A percentile compares a stretch with the other conserved stretches of the same genome.
phyloP scores from a whole-genome alignment of 1,139 yeast species.

The Kazachstania sp. region DNA sequence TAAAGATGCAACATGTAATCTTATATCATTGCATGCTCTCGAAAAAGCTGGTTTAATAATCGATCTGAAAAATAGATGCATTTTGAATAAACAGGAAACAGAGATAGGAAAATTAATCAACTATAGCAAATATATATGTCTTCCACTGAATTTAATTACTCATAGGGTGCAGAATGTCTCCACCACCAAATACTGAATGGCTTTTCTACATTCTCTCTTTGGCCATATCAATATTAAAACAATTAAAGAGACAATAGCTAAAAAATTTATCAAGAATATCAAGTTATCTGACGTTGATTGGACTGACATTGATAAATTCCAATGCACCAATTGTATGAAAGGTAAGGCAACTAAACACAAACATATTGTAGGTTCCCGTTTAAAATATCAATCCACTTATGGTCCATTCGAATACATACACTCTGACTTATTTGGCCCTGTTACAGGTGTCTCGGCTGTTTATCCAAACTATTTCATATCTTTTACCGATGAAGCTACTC shows the following conservation, averaged over 20 bases:
- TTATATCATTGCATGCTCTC: background rate
- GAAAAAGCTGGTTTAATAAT: background rate
- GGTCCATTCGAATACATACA: constrained; percentile 7
- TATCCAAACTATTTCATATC: constrained; percentile 6
- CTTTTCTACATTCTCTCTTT: background rate
- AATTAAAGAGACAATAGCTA: background rate
- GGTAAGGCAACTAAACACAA: constrained; percentile 6
- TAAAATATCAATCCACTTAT: constrained; percentile 5
- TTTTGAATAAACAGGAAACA: background rate
- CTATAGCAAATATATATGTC: background rate
- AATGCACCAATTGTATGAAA: constrained; percentile 7
- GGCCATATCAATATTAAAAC: constrained; percentile 1
- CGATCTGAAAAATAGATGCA: background rate
- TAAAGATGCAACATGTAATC: background rate
- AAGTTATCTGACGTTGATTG: background rate
- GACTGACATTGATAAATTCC: constrained; percentile 2
- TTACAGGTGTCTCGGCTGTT: constrained; percentile 1
- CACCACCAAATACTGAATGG: background rate
- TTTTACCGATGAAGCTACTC: constrained; percentile 7
- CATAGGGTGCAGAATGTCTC: background rate
- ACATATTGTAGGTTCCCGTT: constrained; percentile 6
- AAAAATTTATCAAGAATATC: background rate
- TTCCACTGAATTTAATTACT: background rate
- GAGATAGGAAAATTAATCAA: background rate
- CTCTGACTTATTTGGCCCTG: constrained; percentile 10